Evolutionary conservation across 2,329 filamentous ascomycete species (phyloP).

Genomic region (Colletotrichum cordylinicola): DNA sequence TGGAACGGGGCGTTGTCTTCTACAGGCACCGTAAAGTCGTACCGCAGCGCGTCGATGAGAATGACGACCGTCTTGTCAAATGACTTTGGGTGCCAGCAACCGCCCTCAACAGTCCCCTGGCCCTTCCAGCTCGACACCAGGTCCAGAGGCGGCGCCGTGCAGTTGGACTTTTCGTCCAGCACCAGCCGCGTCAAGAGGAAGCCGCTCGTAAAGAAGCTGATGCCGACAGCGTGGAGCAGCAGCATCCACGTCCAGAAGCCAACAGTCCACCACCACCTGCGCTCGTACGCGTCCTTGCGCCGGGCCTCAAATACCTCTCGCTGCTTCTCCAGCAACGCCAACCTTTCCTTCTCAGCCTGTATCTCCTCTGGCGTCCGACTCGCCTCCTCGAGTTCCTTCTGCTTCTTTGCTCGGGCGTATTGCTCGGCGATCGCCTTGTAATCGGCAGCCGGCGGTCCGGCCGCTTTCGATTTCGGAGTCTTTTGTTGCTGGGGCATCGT

Average conservation of each 20-base stretch:
- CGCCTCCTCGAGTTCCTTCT: conserved; percentile 49
- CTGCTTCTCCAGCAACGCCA: conserved; percentile 47
- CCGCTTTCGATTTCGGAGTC: conserved; percentile 3
- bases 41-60: conserved; percentile 90
- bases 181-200: conserved; percentile 90
- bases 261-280: conserved; percentile 62
- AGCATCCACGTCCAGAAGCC: conserved; percentile 75
- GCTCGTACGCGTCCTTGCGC: conserved; percentile 56
- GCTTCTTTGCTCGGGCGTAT: conserved; percentile 58
- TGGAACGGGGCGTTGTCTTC: conserved; percentile 70
- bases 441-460: conserved; percentile 38
- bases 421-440: conserved; percentile 60
- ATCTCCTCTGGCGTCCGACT: conserved; percentile 27
- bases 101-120: conserved; percentile 57
- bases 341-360: conserved; percentile 34
- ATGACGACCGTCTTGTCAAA: conserved; percentile 93
- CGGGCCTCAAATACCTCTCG: conserved; percentile 53
- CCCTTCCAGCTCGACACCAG: conserved; percentile 41
- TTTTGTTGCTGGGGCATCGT: conserved; percentile 21
- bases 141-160: conserved; percentile 71
- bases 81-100: conserved; percentile 95
- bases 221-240: conserved; percentile 77
- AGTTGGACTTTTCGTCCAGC: conserved; percentile 77
- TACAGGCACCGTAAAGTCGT: conserved; percentile 93
- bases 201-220: conserved; percentile 92